Base-by-base conservation (phyloP, 1,284 basidiomycete genomes). In the Ceratobasidium sp. region DNA sequence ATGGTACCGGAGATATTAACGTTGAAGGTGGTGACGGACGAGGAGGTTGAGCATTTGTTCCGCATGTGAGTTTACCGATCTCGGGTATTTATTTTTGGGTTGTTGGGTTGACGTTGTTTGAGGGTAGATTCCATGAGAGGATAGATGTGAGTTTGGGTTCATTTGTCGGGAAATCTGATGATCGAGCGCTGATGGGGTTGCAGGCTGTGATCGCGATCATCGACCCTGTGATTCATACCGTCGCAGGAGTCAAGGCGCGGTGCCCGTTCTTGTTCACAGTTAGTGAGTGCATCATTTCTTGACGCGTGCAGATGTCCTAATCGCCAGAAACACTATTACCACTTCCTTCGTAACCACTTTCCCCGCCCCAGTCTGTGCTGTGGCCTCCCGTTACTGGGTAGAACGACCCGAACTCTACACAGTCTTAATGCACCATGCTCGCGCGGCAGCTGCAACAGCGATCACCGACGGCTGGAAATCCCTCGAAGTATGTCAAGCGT, bases 361-460 rank as follows among this genome's bases (percentile, higher is more conserved):
- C 17, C 45, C 24, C 44, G 22, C n/a, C 64, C 9, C 73, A 93
- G 92, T 94, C 56, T 94, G 93, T 76, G 92, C 92, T 11, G 88
- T 93, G 67, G 88, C 93, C 0, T 93, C 91, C 0, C 85, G 93
- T 27, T 93, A 92, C 80, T 92, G 93, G 80, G 80, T 85, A 5
- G 89, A 90, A 64, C 93, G 93, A 79, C 90, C 91, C 0, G 90
- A 93, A 80, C 90, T 93, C 66, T 94, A 94, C 79, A 90, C 91
- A 1, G 90, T 93, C 77, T 93, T 92, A 9, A 94, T 94, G 93
- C 93, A 93, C 81, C 94, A 94, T 76, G 93, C 93, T 1, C 93
- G 92, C 79, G 90, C 91, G 75, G 90, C 93, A 0, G 93, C 92
- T 1, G 91, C 92, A 1, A 92, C 90, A 75, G 90, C 91, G 7